These are phyloP conservation scores for Colletotrichum gigasporum DNA, from an alignment of 2,329 filamentous ascomycete genomes.

Conservation along the genomic window DNA sequence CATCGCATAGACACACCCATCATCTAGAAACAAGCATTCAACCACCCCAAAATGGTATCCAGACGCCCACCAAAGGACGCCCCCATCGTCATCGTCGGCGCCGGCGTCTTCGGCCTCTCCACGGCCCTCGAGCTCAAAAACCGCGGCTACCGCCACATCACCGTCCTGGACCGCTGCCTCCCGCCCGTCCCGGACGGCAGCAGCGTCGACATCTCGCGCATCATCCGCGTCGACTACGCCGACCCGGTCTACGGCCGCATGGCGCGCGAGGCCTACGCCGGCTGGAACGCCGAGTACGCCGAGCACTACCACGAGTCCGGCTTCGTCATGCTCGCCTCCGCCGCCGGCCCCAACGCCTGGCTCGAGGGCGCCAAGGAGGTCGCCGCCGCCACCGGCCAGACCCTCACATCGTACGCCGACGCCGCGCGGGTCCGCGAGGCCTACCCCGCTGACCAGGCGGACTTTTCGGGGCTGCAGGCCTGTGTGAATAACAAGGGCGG, in stretches of 20 bases:
- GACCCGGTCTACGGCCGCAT: conserved; percentile 69
- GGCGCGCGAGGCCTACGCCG: conserved; percentile 47
- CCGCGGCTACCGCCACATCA: conserved; percentile 44
- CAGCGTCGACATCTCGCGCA: conserved; percentile 52
- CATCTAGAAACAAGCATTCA: no score
- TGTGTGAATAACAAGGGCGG: conserved; percentile 40
- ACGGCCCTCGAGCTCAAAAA: conserved; percentile 39
- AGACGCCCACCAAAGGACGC: conserved; percentile 27
- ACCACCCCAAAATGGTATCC: not conserved
- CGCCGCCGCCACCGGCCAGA: conserved; percentile 25
- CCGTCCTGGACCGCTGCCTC: conserved; percentile 45
- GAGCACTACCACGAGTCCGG: conserved; percentile 43
- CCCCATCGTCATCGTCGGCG: conserved; percentile 41
- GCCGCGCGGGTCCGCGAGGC: conserved; percentile 17
- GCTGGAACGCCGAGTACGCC: conserved; percentile 39
- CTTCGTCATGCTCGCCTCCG: conserved; percentile 45
- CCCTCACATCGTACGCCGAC: conserved; percentile 41
- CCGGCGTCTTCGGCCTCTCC: conserved; percentile 43
- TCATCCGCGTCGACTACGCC: conserved; percentile 67
- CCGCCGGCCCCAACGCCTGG: conserved; percentile 32
- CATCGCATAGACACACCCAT: no score
- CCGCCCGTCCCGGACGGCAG: conserved; percentile 48
- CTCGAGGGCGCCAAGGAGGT: conserved; percentile 30
- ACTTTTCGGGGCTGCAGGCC: conserved; percentile 20
- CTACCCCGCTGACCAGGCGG: conserved; percentile 11